Percentiles rank a stretch among this genome's conserved stretches.
phyloP scores from a whole-genome alignment of 176 grass and related monocot species.

The Dactylis glomerata region DNA sequence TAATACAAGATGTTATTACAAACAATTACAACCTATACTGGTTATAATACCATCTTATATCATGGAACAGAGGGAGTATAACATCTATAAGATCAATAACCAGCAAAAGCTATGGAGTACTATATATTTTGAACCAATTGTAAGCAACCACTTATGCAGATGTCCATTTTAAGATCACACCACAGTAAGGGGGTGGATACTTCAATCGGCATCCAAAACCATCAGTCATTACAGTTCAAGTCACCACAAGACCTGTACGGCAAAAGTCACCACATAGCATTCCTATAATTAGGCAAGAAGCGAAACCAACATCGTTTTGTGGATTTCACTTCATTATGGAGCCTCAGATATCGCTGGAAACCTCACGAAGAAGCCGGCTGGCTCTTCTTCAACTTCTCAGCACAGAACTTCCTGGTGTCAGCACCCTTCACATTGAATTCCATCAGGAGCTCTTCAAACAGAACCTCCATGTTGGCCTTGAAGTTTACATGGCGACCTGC shows the following conservation, averaged over 20 bases:
- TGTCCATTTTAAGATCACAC: conserved; percentile 32
- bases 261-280: conserved; percentile 23
- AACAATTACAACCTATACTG: no score
- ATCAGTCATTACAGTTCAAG: background rate
- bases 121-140: background rate
- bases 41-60: no score
- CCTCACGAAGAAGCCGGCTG: conserved; percentile 34
- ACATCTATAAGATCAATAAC: background rate
- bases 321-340: conserved; percentile 25
- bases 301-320: conserved; percentile 32
- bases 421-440: conserved; percentile 93
- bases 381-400: conserved; percentile 49
- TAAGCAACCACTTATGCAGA: background rate
- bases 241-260: conserved; percentile 12
- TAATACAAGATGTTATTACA: no score
- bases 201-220: conserved; percentile 19
- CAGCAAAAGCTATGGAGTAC: background rate
- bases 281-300: conserved; percentile 33
- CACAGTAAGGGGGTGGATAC: conserved; percentile 27
- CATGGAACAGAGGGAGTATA: no score
- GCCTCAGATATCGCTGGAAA: background rate
- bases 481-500: conserved; percentile 5
- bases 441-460: conserved; percentile 89
- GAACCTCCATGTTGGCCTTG: conserved; percentile 35
- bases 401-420: conserved; percentile 64